phyloP scores from a whole-genome alignment of 805 yeast genomes.

The Saturnispora ahearnii region DNA sequence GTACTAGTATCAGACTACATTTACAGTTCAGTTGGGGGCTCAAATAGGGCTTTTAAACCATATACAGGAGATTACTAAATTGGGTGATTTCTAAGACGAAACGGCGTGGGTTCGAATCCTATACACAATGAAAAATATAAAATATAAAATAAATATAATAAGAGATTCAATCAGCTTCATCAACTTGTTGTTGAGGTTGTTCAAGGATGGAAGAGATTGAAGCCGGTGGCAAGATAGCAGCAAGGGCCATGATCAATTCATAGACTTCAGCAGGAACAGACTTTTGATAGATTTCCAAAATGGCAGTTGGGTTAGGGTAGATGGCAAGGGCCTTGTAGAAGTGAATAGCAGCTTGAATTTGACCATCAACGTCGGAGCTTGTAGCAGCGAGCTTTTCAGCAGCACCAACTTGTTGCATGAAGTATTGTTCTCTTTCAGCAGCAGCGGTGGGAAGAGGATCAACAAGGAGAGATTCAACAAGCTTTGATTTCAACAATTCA shows the following conservation, averaged over 20 bases:
- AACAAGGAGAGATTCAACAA: slow-evolving; percentile 52
- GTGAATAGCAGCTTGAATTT: slow-evolving; percentile 75
- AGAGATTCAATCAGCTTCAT: slow-evolving; percentile 11
- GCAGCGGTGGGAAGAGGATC: slow-evolving; percentile 72
- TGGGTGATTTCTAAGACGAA: background rate
- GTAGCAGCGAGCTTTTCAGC: slow-evolving; percentile 74
- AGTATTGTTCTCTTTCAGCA: slow-evolving; percentile 62
- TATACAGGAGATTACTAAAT: background rate
- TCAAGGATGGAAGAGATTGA: slow-evolving; percentile 62
- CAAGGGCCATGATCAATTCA: slow-evolving; percentile 78
- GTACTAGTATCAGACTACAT: background rate
- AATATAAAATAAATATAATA: background rate
- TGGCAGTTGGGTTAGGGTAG: slow-evolving; percentile 91
- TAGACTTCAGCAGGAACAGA: slow-evolving; percentile 74
- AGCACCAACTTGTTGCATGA: slow-evolving; percentile 71
- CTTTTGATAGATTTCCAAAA: slow-evolving; percentile 83
- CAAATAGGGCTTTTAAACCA: background rate
- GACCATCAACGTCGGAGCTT: slow-evolving; percentile 41
- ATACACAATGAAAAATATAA: slow-evolving; percentile 4
- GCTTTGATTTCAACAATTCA: slow-evolving; percentile 49
- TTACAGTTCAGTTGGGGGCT: background rate
- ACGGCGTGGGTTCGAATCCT: slow-evolving; percentile 2
- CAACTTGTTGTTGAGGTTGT: slow-evolving; percentile 14
- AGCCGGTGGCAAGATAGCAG: slow-evolving; percentile 84
- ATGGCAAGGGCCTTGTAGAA: slow-evolving; percentile 91